Evolutionary conservation across 139 green algal genomes (phyloP).

Genomic region (Trebouxia sp.): DNA sequence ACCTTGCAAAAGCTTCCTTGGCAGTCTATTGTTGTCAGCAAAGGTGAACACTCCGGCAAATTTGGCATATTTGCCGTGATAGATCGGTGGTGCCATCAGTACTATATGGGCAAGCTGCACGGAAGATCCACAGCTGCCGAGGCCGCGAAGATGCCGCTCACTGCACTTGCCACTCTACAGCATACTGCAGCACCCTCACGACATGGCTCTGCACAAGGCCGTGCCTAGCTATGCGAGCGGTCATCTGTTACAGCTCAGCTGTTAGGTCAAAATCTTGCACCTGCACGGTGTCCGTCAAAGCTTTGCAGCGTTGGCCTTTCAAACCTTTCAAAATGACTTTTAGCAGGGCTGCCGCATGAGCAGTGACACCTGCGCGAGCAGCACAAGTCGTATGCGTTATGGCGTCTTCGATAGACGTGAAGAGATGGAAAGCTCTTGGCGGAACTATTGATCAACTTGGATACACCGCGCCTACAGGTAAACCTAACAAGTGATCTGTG

Average conservation of each 20-base stretch:
- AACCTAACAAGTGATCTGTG: slow-evolving; percentile 19
- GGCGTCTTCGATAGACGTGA: slow-evolving; percentile 28
- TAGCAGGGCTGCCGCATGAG: neutral
- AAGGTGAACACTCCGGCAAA: neutral
- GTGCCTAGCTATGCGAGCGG: too few species aligned
- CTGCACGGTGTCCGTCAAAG: too few species aligned
- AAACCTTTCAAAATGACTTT: neutral
- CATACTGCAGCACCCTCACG: too few species aligned
- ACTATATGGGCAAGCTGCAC: too few species aligned
- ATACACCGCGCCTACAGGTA: slow-evolving; percentile 25
- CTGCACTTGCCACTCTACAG: too few species aligned
- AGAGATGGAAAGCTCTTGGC: slow-evolving; percentile 39
- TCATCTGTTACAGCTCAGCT: too few species aligned
- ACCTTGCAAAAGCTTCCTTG: too few species aligned
- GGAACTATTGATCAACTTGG: slow-evolving; percentile 19
- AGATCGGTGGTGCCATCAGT: neutral
- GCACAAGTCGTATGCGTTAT: neutral
- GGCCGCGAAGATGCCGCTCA: too few species aligned
- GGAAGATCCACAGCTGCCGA: too few species aligned
- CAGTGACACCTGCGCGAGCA: neutral
- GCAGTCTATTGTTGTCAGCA: neutral
- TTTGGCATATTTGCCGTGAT: neutral
- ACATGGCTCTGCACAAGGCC: too few species aligned
- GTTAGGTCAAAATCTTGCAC: too few species aligned
- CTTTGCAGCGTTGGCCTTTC: too few species aligned